These are phyloP conservation scores for Eucalyptus grandis DNA, from an alignment of 345 rosid species.

Conservation along the genomic window DNA sequence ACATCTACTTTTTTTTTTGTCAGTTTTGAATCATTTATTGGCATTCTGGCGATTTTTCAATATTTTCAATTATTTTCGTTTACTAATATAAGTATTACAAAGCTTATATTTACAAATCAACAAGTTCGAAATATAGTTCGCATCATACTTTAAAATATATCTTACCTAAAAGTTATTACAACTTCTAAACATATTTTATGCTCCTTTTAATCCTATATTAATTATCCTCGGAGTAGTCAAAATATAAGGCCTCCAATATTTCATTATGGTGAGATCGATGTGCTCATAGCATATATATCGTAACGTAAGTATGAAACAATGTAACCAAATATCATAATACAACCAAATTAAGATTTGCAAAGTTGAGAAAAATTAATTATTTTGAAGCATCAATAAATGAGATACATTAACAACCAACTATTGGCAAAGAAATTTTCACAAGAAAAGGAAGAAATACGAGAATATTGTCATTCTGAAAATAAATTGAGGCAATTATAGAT, in stretches of 20 bases:
- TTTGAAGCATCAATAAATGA: background rate
- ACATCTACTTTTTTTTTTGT: background rate
- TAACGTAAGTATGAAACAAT: background rate
- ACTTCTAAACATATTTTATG: background rate
- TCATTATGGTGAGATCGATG: background rate
- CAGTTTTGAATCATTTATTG: background rate
- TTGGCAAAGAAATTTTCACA: background rate
- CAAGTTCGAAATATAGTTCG: background rate
- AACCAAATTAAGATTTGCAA: background rate
- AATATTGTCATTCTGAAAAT: background rate
- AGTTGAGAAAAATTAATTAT: background rate
- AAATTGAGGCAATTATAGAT: background rate
- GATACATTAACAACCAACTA: background rate
- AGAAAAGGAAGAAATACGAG: background rate
- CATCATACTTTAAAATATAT: background rate
- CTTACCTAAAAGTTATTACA: background rate
- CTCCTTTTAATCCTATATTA: background rate
- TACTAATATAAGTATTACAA: background rate
- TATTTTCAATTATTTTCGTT: background rate
- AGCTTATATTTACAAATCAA: background rate
- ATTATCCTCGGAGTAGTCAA: background rate
- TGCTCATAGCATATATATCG: background rate
- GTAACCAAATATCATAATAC: background rate
- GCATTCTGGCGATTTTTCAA: background rate
- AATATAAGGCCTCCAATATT: background rate